A percentile compares a stretch with the other conserved stretches of the same genome.
These are phyloP conservation scores for Ustanciosporium gigantosporum DNA, from an alignment of 1,284 basidiomycete genomes.

Conservation along the genomic window DNA sequence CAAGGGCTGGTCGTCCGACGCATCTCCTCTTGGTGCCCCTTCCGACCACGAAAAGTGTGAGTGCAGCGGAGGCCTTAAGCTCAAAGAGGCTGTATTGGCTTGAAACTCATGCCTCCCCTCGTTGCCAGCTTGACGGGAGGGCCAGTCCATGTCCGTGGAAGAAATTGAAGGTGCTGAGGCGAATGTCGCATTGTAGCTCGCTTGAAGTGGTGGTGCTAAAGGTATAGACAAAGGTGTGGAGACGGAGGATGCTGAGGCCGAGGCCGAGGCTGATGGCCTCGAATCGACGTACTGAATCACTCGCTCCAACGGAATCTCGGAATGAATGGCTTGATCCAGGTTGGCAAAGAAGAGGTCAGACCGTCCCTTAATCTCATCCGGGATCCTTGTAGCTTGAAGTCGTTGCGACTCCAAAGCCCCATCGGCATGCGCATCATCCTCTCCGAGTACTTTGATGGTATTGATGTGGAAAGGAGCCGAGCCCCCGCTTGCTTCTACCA, in stretches of 20 bases:
- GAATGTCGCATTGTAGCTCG: background rate
- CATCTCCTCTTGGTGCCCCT: too few species aligned
- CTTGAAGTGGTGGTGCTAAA: conserved; percentile 2
- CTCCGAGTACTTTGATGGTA: too few species aligned
- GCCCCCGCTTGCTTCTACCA: too few species aligned
- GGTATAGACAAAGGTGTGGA: conserved; percentile 2
- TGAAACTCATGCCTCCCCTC: too few species aligned
- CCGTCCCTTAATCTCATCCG: conserved; percentile 11
- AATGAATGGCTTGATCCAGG: conserved; percentile 11
- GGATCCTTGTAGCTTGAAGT: conserved; percentile 2
- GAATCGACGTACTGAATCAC: conserved; percentile 15
- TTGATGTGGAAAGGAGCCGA: too few species aligned
- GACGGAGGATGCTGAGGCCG: conserved; percentile 6
- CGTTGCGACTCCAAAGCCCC: too few species aligned
- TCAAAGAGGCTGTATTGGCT: too few species aligned
- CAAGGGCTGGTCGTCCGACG: too few species aligned
- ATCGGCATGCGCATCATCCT: too few species aligned
- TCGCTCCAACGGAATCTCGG: conserved; percentile 16
- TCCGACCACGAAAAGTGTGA: too few species aligned
- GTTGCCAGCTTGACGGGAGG: background rate
- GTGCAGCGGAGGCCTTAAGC: too few species aligned
- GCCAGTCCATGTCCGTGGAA: too few species aligned
- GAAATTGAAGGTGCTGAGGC: background rate
- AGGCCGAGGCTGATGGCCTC: conserved; percentile 4
- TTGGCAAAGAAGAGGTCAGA: conserved; percentile 4